Percentiles rank a stretch among this genome's conserved stretches.
Evolutionary conservation across 2,329 filamentous ascomycete species (phyloP).

Genomic region (Colletotrichum cordylinicola): DNA sequence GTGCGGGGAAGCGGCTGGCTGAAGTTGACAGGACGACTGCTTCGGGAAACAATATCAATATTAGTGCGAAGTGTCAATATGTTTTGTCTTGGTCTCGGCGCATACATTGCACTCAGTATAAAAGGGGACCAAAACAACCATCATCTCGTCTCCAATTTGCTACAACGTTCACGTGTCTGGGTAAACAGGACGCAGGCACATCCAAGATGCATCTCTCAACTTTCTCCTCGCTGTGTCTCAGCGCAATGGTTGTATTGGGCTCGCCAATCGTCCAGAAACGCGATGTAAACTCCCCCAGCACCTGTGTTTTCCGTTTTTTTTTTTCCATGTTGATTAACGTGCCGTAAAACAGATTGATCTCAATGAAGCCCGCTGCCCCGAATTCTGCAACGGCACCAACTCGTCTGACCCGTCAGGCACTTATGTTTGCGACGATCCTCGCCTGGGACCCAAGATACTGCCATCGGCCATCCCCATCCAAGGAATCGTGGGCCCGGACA

Average conservation of each 20-base stretch:
- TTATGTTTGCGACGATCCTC: conserved; percentile 41
- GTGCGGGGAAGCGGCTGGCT: neutral
- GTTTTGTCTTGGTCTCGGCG: neutral
- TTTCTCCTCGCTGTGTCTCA: neutral
- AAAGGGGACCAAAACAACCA: neutral
- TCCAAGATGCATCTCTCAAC: neutral
- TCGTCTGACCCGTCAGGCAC: neutral
- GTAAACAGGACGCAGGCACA: neutral
- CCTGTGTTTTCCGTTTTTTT: neutral
- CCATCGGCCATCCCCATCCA: conserved; percentile 40
- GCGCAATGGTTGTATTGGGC: neutral
- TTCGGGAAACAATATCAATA: neutral
- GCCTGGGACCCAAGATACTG: conserved; percentile 39
- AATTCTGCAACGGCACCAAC: neutral
- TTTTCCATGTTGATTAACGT: neutral
- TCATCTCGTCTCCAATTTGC: neutral
- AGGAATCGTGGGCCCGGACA: conserved; percentile 23
- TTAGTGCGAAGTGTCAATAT: neutral
- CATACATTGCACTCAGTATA: neutral
- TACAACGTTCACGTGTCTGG: no score
- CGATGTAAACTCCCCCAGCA: neutral
- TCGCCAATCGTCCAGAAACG: neutral
- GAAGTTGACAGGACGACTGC: neutral
- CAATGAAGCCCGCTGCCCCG: neutral
- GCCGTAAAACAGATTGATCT: neutral